Evolutionary conservation across 73 alveolate genomes (phyloP).

Genomic region (Paramecium bursaria): DNA sequence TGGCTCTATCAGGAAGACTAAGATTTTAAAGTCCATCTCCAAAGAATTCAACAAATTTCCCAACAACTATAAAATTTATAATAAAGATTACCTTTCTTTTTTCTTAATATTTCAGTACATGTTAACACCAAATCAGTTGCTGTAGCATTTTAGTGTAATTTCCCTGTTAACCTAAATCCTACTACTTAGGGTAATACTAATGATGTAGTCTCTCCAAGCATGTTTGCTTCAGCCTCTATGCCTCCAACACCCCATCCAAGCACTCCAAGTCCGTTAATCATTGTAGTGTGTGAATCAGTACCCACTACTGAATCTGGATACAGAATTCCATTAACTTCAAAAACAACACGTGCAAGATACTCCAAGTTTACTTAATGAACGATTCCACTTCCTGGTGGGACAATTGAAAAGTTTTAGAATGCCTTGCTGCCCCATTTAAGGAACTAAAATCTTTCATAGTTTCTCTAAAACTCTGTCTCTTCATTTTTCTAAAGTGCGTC

Average conservation of each 20-base stretch:
- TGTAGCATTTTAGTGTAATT: slow-evolving; percentile 81
- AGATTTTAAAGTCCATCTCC: slow-evolving; percentile 83
- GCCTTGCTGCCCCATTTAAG: slow-evolving; percentile 94
- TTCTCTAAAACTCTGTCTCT: slow-evolving; percentile 84
- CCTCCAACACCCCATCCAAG: slow-evolving; percentile 97
- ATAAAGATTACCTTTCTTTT: slow-evolving; percentile 69
- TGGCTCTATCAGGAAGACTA: slow-evolving; percentile 91
- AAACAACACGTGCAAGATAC: slow-evolving; percentile 90
- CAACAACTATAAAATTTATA: slow-evolving; percentile 74
- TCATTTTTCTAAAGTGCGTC: slow-evolving; percentile 75
- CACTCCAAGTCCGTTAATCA: slow-evolving; percentile 94
- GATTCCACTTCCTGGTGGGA: slow-evolving; percentile 95
- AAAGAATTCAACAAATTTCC: slow-evolving; percentile 90
- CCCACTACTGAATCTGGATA: slow-evolving; percentile 95
- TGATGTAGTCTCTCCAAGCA: slow-evolving; percentile 91
- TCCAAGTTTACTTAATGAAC: slow-evolving; percentile 94
- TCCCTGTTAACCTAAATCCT: slow-evolving; percentile 91
- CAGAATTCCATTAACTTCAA: slow-evolving; percentile 72
- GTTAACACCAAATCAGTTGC: slow-evolving; percentile 93
- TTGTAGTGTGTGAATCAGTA: slow-evolving; percentile 94
- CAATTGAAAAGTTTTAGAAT: slow-evolving; percentile 83
- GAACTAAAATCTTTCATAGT: slow-evolving; percentile 89
- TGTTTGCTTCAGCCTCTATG: slow-evolving; percentile 94
- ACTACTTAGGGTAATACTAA: slow-evolving; percentile 93
- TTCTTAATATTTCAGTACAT: slow-evolving; percentile 85